Evolutionary conservation across 2,329 filamentous ascomycete genomes (phyloP), one percentile per base, ranked within the genome.

Genomic region (Allantophomopsis cytisporea): DNA sequence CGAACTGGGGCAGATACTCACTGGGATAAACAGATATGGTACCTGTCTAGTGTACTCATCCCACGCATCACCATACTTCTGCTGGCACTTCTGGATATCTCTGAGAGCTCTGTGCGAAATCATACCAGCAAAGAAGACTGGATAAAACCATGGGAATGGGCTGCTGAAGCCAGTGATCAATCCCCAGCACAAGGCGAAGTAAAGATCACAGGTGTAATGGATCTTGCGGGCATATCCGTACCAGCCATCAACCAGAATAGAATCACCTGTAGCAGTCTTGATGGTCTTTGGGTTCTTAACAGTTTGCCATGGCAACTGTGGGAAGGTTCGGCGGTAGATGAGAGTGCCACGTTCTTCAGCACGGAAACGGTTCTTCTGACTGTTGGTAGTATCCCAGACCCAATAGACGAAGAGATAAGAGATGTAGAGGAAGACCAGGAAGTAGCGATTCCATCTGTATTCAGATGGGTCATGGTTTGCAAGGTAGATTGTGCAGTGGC

Each of bases 281-380:
- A 94, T 88, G 33, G 72, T 78, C 58, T 81, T 78, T 35, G 87
- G 86, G 62, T 94, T 88, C 50, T 84, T 63, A 43, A 94, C 60
- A 4, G 78, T 80, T 59, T 83, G 83, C 80, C 85, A 95, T 7
- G 85, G 86, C n/a, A 94, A 72, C 59, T 89, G 83, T 5, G 88
- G 87, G 65, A 94, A 94, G 2, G 85, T 80, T 51, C 80, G 83
- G 51, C 87, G 82, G 57, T 76, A 66, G 39, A 80, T 61, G 39
- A 72, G 55, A 32, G 77, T 78, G 44, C 85, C 85, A 44, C 80
- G 76, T 63, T 93, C 84, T 61, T 76, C 70, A 47, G 81, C 75
- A 40, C 87, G 79, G 74, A 89, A 94, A 47, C 83, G 79, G 65
- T 94, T 94, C 74, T 94, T 94, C 62, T 94, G 87, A 54, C 77